phyloP scores from a whole-genome alignment of 176 grass and related monocot species.

The Cenchrus purpureus region DNA sequence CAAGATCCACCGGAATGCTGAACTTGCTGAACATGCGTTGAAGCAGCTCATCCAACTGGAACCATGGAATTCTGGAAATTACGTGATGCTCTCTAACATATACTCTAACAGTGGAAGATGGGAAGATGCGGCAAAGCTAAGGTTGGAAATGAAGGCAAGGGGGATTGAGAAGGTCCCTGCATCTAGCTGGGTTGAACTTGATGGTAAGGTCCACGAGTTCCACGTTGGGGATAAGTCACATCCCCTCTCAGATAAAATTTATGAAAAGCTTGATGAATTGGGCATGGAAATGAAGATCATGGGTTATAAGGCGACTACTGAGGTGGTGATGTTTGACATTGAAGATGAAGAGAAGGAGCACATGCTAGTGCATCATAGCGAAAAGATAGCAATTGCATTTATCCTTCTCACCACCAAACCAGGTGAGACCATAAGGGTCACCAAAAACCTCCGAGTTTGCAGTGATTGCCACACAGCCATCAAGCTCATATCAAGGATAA shows the following conservation, averaged over 20 bases:
- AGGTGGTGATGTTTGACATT: slow-evolving; percentile 75
- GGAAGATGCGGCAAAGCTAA: slow-evolving; percentile 67
- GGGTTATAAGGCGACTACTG: slow-evolving; percentile 62
- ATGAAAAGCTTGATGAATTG: slow-evolving; percentile 58
- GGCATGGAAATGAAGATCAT: slow-evolving; percentile 58
- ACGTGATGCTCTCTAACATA: slow-evolving; percentile 73
- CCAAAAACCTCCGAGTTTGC: slow-evolving; percentile 70
- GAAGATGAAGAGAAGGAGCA: slow-evolving; percentile 72
- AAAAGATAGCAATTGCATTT: slow-evolving; percentile 73
- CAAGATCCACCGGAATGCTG: slow-evolving; percentile 49
- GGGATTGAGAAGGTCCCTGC: slow-evolving; percentile 60
- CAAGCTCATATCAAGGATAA: slow-evolving; percentile 64
- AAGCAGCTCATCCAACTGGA: slow-evolving; percentile 65
- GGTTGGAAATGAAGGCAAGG: slow-evolving; percentile 56
- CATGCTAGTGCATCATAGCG: slow-evolving; percentile 68
- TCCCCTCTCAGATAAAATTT: slow-evolving; percentile 50
- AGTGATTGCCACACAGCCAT: slow-evolving; percentile 63
- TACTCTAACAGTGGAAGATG: slow-evolving; percentile 62
- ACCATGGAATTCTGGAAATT: slow-evolving; percentile 67
- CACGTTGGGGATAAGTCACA: slow-evolving; percentile 64
- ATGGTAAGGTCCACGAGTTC: slow-evolving; percentile 64
- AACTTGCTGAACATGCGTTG: slow-evolving; percentile 58
- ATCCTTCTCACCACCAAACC: slow-evolving; percentile 45
- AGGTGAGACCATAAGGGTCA: slow-evolving; percentile 60
- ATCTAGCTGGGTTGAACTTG: slow-evolving; percentile 66